A percentile compares a stretch with the other conserved stretches of the same genome.
phyloP scores from a whole-genome alignment of 345 rosid genomes.

The Salix purpurea region DNA sequence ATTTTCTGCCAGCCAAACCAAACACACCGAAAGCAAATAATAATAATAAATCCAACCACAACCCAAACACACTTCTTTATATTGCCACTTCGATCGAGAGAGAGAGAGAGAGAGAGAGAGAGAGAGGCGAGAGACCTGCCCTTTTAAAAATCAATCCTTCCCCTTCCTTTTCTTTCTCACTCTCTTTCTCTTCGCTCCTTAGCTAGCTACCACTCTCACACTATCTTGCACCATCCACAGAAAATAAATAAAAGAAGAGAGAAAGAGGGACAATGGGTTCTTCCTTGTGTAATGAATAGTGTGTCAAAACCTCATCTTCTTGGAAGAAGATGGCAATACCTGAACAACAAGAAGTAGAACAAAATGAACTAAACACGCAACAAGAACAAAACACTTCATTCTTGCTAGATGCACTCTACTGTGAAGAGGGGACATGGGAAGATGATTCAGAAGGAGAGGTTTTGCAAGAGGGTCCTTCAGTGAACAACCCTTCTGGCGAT shows the following conservation, averaged over 20 bases:
- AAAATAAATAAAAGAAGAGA: conserved; percentile 13
- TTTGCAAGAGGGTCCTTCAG: neutral
- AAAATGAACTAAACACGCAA: neutral
- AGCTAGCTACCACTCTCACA: conserved; percentile 6
- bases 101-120: neutral
- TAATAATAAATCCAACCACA: conserved; percentile 8
- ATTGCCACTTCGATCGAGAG: neutral
- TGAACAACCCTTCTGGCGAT: conserved; percentile 4
- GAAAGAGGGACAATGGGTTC: neutral
- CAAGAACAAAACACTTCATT: conserved; percentile 7
- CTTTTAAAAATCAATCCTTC: conserved; percentile 36
- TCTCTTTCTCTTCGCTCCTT: conserved; percentile 13
- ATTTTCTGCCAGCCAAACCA: conserved; percentile 36
- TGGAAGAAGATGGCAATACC: conserved; percentile 31
- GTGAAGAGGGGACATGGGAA: conserved; percentile 31
- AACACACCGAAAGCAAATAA: conserved; percentile 42
- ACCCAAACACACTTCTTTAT: neutral
- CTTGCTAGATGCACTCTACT: conserved; percentile 20
- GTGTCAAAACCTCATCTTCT: conserved; percentile 18
- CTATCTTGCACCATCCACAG: conserved; percentile 5
- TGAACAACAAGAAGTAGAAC: neutral
- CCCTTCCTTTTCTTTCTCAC: conserved; percentile 22
- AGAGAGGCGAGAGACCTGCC: conserved; percentile 55
- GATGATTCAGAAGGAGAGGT: conserved; percentile 11
- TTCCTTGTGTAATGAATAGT: conserved; percentile 18